Percentiles rank a stretch among this genome's conserved stretches.
These are phyloP conservation scores for Chaetothyriales sp. DNA, from an alignment of 2,329 filamentous ascomycete species.

Conservation along the genomic window DNA sequence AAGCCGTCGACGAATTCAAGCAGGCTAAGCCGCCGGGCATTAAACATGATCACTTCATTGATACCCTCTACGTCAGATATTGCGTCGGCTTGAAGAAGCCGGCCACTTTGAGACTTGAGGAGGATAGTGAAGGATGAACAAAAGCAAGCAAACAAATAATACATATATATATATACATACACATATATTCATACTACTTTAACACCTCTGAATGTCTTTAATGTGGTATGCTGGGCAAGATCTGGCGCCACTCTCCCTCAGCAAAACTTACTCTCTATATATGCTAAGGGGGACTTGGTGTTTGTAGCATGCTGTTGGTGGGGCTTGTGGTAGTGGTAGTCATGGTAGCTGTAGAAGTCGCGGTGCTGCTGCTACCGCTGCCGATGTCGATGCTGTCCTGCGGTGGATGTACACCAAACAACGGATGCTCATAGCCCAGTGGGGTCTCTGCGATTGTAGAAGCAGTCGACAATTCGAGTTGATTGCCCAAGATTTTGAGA, in stretches of 20 bases:
- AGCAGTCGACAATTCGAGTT: background rate
- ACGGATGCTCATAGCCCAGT: background rate
- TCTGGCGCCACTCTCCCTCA: no score
- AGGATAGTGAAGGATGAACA: background rate
- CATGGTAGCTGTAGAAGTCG: no score
- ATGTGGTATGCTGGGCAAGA: no score
- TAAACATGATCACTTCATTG: constrained; percentile 75
- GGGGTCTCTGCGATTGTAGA: background rate
- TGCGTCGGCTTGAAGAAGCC: constrained; percentile 35
- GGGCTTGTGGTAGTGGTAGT: background rate
- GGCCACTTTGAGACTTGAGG: constrained; percentile 5
- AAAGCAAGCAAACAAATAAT: background rate
- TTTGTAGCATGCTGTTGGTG: no score
- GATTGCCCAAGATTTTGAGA: background rate
- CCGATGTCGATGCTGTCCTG: background rate
- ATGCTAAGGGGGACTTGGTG: no score
- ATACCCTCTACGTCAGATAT: constrained; percentile 71
- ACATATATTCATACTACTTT: background rate
- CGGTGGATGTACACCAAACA: background rate
- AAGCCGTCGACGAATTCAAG: constrained; percentile 68
- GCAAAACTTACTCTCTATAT: no score
- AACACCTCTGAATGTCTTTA: background rate
- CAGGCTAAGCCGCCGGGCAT: constrained; percentile 65
- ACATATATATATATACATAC: background rate
- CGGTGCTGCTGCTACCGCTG: background rate